Conservation (phyloP, 2,329 filamentous ascomycete species). For the Apiospora saccharicola region DNA sequence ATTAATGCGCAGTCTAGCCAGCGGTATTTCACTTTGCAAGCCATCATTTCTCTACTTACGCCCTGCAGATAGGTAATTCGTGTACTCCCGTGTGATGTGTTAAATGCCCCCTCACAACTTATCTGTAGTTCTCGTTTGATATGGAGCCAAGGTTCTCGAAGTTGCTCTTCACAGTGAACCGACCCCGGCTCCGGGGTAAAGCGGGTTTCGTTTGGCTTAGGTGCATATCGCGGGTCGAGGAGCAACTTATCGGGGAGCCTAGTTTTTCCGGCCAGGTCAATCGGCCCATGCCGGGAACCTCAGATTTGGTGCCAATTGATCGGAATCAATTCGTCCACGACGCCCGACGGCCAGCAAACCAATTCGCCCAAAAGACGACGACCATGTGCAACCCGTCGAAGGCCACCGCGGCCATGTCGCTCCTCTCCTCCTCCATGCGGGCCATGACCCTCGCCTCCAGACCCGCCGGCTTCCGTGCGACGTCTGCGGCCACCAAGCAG, state of each 20-base stretch:
- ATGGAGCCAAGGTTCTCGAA: not conserved
- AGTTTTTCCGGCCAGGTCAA: not conserved
- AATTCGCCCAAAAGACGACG: not conserved
- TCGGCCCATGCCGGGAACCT: slow-evolving; percentile 5
- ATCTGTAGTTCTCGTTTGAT: not conserved
- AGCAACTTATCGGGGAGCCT: slow-evolving; percentile 9
- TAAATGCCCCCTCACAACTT: not conserved
- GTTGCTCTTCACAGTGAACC: not conserved
- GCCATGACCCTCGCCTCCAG: slow-evolving; percentile 25
- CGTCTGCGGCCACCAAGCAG: not conserved
- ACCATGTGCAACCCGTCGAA: slow-evolving; percentile 28
- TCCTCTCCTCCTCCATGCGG: slow-evolving; percentile 28
- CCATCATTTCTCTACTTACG: too few species aligned
- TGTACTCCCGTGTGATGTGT: not conserved
- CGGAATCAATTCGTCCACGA: not conserved
- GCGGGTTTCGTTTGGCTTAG: slow-evolving; percentile 9
- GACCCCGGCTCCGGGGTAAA: not conserved
- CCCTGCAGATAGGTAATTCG: too few species aligned
- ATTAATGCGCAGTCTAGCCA: too few species aligned
- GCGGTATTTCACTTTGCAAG: too few species aligned
- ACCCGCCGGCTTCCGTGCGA: slow-evolving; percentile 3
- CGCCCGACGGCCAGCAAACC: not conserved
- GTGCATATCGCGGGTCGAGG: not conserved
- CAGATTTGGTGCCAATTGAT: not conserved
- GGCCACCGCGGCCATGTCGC: slow-evolving; percentile 26